Evolutionary conservation across 495 filamentous ascomycete genomes (phyloP).

Genomic region (Cenococcum geophilum): DNA sequence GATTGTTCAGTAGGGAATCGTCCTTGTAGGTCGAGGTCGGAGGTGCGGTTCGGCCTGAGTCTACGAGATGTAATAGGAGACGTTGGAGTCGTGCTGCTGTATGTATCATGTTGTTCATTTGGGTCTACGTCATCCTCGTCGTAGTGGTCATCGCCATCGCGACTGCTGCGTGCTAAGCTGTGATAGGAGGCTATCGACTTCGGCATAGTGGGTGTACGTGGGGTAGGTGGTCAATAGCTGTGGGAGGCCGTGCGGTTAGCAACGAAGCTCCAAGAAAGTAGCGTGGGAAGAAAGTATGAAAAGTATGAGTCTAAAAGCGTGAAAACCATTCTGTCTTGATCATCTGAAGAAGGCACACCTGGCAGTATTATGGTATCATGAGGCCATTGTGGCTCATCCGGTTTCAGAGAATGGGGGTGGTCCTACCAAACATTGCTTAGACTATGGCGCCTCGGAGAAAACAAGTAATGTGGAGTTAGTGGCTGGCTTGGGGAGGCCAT

Average conservation of each 20-base stretch:
- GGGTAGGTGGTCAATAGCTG: slow-evolving; percentile 10
- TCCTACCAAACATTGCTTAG: slow-evolving; percentile 4
- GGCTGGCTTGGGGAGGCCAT: background rate
- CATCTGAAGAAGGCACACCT: slow-evolving; percentile 14
- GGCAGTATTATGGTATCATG: slow-evolving; percentile 1
- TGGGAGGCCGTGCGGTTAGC: slow-evolving; percentile 6
- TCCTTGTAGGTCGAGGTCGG: slow-evolving; percentile 20
- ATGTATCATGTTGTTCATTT: slow-evolving; percentile 24
- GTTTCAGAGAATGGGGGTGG: background rate
- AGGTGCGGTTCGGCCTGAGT: slow-evolving; percentile 10
- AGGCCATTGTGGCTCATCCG: slow-evolving; percentile 1
- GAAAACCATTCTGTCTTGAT: slow-evolving; percentile 7
- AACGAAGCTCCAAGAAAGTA: slow-evolving; percentile 6
- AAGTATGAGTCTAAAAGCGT: background rate
- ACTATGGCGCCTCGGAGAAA: background rate
- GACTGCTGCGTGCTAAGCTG: slow-evolving; percentile 10
- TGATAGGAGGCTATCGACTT: slow-evolving; percentile 26
- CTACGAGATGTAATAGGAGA: slow-evolving; percentile 23
- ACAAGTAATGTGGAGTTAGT: background rate
- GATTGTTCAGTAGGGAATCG: slow-evolving; percentile 22
- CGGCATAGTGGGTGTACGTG: slow-evolving; percentile 21
- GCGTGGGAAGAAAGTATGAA: background rate
- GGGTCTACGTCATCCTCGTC: slow-evolving; percentile 22
- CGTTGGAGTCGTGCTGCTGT: slow-evolving; percentile 27
- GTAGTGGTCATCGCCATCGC: slow-evolving; percentile 16